Conservation (phyloP, 306 rosid species). For the Castanopsis chinensis region DNA sequence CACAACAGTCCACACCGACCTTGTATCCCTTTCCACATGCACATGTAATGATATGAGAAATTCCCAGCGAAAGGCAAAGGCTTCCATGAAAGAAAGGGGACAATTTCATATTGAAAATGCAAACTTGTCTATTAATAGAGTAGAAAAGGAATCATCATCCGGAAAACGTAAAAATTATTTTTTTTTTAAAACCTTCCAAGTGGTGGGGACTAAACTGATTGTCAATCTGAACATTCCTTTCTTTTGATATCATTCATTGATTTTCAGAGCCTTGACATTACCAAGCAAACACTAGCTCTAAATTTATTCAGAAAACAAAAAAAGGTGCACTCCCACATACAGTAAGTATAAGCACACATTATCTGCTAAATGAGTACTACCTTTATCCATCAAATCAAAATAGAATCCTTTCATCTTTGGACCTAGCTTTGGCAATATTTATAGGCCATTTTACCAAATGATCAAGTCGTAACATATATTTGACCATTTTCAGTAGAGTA, state of each 20-base stretch:
- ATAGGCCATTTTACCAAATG: not conserved
- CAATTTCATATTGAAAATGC: not conserved
- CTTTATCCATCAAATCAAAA: not conserved
- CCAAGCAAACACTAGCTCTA: not conserved
- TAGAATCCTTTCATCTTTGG: not conserved
- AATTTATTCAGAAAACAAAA: not conserved
- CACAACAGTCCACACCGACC: slow-evolving; percentile 40
- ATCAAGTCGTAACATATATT: not conserved
- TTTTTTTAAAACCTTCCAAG: no score
- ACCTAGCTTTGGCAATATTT: not conserved
- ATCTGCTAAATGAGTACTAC: not conserved
- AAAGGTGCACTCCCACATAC: not conserved
- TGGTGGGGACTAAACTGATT: no score
- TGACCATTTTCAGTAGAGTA: slow-evolving; percentile 1
- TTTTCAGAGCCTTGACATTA: slow-evolving; percentile 4
- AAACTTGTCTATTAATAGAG: not conserved
- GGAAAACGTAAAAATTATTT: not conserved
- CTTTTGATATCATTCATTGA: no score
- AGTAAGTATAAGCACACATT: not conserved
- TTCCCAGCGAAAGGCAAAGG: slow-evolving; percentile 48
- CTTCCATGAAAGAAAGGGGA: slow-evolving; percentile 20
- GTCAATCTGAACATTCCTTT: no score
- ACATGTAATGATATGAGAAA: slow-evolving; percentile 64
- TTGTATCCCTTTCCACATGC: slow-evolving; percentile 74
- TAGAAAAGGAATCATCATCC: not conserved